These are phyloP conservation scores for Choanephora cucurbitarum DNA, from an alignment of 371 early-diverging fungal genomes.

Conservation along the genomic window DNA sequence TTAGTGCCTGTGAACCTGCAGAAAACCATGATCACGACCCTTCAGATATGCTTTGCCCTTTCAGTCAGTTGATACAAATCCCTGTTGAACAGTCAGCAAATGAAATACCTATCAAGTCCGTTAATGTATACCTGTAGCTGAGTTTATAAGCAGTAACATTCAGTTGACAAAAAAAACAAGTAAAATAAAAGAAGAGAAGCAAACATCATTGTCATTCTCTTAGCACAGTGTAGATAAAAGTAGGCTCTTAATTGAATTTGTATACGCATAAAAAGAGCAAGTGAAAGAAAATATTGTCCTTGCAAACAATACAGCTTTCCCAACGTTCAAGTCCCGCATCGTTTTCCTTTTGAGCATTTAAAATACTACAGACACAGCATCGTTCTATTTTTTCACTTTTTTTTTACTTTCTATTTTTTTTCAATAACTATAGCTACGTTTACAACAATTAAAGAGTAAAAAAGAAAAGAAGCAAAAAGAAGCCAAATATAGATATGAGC, in stretches of 20 bases:
- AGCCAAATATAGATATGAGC: too few relatives aligned
- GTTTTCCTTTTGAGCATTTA: too few relatives aligned
- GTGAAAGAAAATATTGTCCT: too few relatives aligned
- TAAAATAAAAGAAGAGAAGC: too few relatives aligned
- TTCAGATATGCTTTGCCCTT: slow-evolving; percentile 52
- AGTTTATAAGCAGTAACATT: neutral
- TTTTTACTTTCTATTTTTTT: neutral
- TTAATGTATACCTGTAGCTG: neutral
- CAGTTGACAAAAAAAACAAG: too few relatives aligned
- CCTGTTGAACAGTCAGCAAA: slow-evolving; percentile 3
- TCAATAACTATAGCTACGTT: slow-evolving; percentile 16
- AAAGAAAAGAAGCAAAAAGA: too few relatives aligned
- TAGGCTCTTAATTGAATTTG: too few relatives aligned
- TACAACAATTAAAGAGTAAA: slow-evolving; percentile 14
- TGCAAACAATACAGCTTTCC: neutral
- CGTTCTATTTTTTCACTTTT: neutral
- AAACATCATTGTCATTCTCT: too few relatives aligned
- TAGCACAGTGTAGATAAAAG: too few relatives aligned
- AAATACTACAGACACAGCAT: too few relatives aligned
- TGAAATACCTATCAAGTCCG: neutral
- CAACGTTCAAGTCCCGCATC: neutral
- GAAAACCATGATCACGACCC: slow-evolving; percentile 35
- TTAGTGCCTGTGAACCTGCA: slow-evolving; percentile 52
- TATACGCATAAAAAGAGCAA: too few relatives aligned
- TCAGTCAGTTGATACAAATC: slow-evolving; percentile 19